These are phyloP conservation scores for Neltuma alba DNA, from an alignment of 306 rosid genomes.

Conservation along the genomic window DNA sequence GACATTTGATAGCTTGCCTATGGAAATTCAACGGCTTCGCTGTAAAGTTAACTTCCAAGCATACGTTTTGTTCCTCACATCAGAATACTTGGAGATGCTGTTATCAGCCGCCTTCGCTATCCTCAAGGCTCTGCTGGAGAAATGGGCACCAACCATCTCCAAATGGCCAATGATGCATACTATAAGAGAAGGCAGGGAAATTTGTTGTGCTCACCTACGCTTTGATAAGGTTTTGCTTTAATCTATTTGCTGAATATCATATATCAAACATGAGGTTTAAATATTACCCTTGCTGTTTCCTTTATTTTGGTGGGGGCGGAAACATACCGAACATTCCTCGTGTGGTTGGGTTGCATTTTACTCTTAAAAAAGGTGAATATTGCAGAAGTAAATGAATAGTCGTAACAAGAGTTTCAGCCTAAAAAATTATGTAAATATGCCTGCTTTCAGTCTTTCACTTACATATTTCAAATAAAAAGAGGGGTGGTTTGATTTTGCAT, in stretches of 20 bases:
- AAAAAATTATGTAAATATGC: neutral
- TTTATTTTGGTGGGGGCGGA: neutral
- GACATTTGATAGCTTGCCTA: conserved; percentile 85
- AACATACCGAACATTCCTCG: neutral
- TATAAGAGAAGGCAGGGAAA: conserved; percentile 53
- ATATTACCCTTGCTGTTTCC: neutral
- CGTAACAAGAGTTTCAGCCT: neutral
- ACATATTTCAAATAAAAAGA: neutral
- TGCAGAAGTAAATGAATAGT: neutral
- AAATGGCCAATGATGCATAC: conserved; percentile 50
- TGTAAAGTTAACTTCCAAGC: conserved; percentile 96
- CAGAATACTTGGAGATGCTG: conserved; percentile 83
- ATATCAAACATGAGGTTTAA: conserved; percentile 12
- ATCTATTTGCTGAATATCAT: neutral
- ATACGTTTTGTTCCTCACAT: conserved; percentile 83
- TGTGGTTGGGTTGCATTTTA: conserved; percentile 10
- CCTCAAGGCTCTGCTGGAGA: conserved; percentile 50
- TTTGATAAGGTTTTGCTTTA: conserved; percentile 79
- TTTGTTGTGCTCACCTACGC: conserved; percentile 90
- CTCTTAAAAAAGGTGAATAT: neutral
- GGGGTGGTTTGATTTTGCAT: neutral
- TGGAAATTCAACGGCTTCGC: conserved; percentile 88
- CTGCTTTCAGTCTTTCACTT: neutral
- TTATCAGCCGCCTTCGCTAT: conserved; percentile 72
- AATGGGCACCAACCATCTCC: conserved; percentile 48